phyloP scores from a whole-genome alignment of 768 basidiomycete species.

The Rhodotorula babjevae region DNA sequence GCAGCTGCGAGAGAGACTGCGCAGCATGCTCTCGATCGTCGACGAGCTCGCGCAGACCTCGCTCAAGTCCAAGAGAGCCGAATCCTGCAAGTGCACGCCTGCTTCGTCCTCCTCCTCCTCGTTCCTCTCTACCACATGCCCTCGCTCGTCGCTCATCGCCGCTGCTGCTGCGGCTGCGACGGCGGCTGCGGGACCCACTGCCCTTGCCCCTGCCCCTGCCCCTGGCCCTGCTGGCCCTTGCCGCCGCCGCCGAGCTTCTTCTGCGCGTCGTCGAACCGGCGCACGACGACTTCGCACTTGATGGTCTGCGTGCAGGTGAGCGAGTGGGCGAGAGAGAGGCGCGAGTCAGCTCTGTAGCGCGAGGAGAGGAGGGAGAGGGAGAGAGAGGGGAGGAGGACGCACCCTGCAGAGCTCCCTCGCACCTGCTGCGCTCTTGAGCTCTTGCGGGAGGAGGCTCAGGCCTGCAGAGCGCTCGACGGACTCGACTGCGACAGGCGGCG shows the following conservation, averaged over 20 bases:
- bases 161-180: background rate
- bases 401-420: slow-evolving; percentile 75
- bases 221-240: background rate
- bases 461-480: slow-evolving; percentile 83
- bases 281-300: slow-evolving; percentile 79
- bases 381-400: background rate
- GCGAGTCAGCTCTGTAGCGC: background rate
- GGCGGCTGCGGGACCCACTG: background rate
- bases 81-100: too few species aligned
- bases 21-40: too few species aligned
- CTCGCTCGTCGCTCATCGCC: too few species aligned
- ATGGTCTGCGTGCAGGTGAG: slow-evolving; percentile 54
- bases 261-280: slow-evolving; percentile 75
- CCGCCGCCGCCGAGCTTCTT: slow-evolving; percentile 33
- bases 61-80: too few species aligned
- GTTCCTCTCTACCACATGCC: too few species aligned
- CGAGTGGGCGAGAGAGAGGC: too few species aligned
- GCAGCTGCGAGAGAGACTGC: too few species aligned
- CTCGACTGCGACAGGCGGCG: slow-evolving; percentile 56
- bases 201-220: background rate
- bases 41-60: too few species aligned
- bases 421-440: slow-evolving; percentile 55
- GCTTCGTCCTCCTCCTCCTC: too few species aligned
- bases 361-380: too few species aligned
- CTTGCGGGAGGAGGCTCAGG: slow-evolving; percentile 76